Percentiles rank a stretch among this genome's conserved stretches.
These are phyloP conservation scores for Primulina tabacum DNA, from an alignment of 257 asterid species.

Conservation along the genomic window DNA sequence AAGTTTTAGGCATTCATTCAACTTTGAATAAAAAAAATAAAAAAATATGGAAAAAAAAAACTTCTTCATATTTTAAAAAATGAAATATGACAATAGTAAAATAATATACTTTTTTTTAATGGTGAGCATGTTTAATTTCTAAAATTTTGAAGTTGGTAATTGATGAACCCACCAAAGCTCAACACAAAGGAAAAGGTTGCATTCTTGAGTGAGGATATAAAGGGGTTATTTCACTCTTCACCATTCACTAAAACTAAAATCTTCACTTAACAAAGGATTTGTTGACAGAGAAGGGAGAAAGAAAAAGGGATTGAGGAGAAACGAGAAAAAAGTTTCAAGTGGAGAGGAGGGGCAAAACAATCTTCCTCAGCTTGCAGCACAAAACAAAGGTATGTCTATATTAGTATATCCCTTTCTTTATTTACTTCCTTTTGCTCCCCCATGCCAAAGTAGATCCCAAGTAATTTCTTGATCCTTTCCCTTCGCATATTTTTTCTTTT, in stretches of 20 bases:
- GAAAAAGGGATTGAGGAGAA: conserved; percentile 6
- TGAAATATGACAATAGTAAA: too few species aligned
- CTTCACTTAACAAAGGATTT: conserved; percentile 23
- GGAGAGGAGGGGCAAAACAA: conserved; percentile 10
- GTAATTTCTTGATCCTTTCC: conserved; percentile 28
- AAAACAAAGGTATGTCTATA: conserved; percentile 34
- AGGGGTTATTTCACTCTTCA: conserved; percentile 33
- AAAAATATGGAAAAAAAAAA: conserved; percentile 13
- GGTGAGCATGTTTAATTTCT: too few species aligned
- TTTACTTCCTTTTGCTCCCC: conserved; percentile 29
- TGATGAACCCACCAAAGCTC: conserved; percentile 29
- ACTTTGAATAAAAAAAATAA: not conserved
- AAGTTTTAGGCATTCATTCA: conserved; percentile 15
- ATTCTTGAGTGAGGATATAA: conserved; percentile 39
- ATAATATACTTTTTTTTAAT: too few species aligned
- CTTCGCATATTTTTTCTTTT: conserved; percentile 38
- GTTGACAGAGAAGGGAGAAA: conserved; percentile 20
- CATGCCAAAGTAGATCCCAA: conserved; percentile 32
- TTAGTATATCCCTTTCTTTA: conserved; percentile 7
- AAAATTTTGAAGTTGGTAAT: too few species aligned
- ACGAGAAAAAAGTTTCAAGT: conserved; percentile 12
- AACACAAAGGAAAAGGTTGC: conserved; percentile 27
- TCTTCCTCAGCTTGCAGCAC: conserved; percentile 19
- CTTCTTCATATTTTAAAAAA: too few species aligned
- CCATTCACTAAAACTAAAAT: conserved; percentile 26